phyloP scores from a whole-genome alignment of 2,329 filamentous ascomycete genomes.

The Alternaria gaisen region DNA sequence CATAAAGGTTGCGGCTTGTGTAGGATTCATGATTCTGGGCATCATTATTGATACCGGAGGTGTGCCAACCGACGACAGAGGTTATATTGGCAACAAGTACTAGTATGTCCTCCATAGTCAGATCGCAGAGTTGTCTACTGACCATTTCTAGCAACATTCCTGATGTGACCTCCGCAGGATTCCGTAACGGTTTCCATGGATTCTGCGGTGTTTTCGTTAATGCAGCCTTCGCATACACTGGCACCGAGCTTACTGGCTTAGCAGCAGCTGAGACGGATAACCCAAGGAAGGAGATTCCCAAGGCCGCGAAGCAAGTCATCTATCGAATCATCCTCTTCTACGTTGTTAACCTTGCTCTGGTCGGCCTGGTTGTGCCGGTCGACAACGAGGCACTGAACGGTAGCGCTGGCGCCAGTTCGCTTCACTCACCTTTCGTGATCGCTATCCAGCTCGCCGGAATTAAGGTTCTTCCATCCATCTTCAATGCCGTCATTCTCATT shows the following conservation, averaged over 20 bases:
- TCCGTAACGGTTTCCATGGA: conserved; percentile 67
- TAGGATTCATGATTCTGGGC: conserved; percentile 71
- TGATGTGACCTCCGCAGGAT: conserved; percentile 45
- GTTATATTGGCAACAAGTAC: conserved; percentile 68
- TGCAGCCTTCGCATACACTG: conserved; percentile 68
- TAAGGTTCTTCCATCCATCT: conserved; percentile 66
- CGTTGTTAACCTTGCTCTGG: conserved; percentile 52
- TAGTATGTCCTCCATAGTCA: conserved; percentile 54
- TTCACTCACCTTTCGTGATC: conserved; percentile 70
- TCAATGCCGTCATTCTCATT: conserved; percentile 72
- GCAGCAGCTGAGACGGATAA: conserved; percentile 65
- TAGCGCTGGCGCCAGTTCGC: conserved; percentile 12
- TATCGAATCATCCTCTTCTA: conserved; percentile 57
- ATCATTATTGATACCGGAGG: conserved; percentile 68
- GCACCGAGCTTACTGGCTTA: conserved; percentile 68
- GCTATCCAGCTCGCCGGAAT: conserved; percentile 69
- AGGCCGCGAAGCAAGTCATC: conserved; percentile 55
- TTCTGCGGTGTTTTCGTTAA: conserved; percentile 70
- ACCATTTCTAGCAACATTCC: neutral
- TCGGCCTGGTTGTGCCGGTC: conserved; percentile 52
- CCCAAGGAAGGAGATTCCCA: conserved; percentile 57
- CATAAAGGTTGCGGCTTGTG: conserved; percentile 66
- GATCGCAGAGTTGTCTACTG: neutral
- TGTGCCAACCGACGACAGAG: conserved; percentile 63
- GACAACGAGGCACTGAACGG: conserved; percentile 24